These are phyloP conservation scores for Orobanche coerulescens DNA, from an alignment of 257 asterid genomes.

Conservation along the genomic window DNA sequence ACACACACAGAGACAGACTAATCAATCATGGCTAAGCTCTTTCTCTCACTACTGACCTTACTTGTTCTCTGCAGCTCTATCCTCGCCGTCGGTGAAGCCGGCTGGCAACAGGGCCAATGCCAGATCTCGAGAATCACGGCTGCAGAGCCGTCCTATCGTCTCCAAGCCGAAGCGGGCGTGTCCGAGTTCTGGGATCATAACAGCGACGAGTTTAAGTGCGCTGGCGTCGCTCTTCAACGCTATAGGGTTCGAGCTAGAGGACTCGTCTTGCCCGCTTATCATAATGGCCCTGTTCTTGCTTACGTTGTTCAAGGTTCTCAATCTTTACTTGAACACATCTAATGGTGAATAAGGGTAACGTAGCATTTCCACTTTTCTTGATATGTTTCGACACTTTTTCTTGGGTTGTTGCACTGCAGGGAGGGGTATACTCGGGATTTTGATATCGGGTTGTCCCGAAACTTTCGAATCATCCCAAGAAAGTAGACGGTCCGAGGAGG, in stretches of 20 bases:
- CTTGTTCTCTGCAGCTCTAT: slow-evolving; percentile 27
- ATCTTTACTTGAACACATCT: too few species aligned
- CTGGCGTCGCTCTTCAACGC: slow-evolving; percentile 48
- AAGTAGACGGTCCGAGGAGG: neutral
- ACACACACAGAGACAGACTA: neutral
- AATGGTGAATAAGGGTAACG: too few species aligned
- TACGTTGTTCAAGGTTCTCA: slow-evolving; percentile 41
- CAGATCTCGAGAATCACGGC: slow-evolving; percentile 36
- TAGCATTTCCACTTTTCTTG: too few species aligned
- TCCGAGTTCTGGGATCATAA: slow-evolving; percentile 50
- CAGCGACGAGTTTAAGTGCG: slow-evolving; percentile 46
- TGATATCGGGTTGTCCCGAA: slow-evolving; percentile 65
- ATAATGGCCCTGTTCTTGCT: slow-evolving; percentile 42
- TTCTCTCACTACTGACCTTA: slow-evolving; percentile 20
- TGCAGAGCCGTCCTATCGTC: slow-evolving; percentile 28
- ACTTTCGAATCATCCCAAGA: slow-evolving; percentile 48
- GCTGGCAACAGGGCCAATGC: slow-evolving; percentile 39
- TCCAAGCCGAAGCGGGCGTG: slow-evolving; percentile 49
- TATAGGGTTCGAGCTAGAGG: slow-evolving; percentile 29
- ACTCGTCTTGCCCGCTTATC: slow-evolving; percentile 43
- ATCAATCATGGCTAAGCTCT: slow-evolving; percentile 18
- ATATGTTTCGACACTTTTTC: too few species aligned
- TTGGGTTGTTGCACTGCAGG: slow-evolving; percentile 33
- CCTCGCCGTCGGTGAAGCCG: neutral
- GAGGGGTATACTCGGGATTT: slow-evolving; percentile 33